Base-by-base conservation (phyloP, 2,329 filamentous ascomycete genomes). In the Neoscytalidium dimidiatum region DNA sequence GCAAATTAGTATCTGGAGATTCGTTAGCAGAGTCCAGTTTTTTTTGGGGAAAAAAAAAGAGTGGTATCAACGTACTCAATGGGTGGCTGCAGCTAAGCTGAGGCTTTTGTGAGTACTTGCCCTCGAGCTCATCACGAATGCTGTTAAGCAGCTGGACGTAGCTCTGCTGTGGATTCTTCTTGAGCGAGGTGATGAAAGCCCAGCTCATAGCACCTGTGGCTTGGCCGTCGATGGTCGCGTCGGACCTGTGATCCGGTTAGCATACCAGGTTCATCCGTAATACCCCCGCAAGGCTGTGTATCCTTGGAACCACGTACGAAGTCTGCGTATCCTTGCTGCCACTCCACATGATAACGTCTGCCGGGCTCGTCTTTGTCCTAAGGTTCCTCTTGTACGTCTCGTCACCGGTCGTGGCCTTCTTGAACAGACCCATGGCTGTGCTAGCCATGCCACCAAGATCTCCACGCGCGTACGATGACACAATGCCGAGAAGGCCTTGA, bases 141-240 rank as follows among this genome's bases (percentile, higher is more conserved):
- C 90, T 97, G 84, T 97, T 98, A 70, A 99, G 85, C 65, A 99
- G 83, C 82, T 97, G 90, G 58, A 98, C 92, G 75, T 99, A 99
- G 80, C 91, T 97, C 82, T 98, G 95, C 76, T 96, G 90, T 0
- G 92, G 92, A 75, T 96, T 96, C 82, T 94, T 92, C 83, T 91
- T 94, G 73, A 98, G 85, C 21, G 94, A 90, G 1, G 86, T 88
- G 77, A 99, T 95, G 78, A 99, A 99, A 2, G 95, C 95, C 88
- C 91, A 97, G 3, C 93, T 97, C 95, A 99, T 98, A 78, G 95
- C 95, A 64, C 95, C 95, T 0, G 95, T 99, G 35, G 95, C 94
- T 80, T 97, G 86, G 64, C 92, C 88, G 48, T 85, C 87, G 70
- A 98, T 97, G 29, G 88, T 91, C 13, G 95, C 94, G 77, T 99